A percentile compares a stretch with the other conserved stretches of the same genome.
phyloP scores from a whole-genome alignment of 1,139 yeast species.

The Geotrichum fermentans region DNA sequence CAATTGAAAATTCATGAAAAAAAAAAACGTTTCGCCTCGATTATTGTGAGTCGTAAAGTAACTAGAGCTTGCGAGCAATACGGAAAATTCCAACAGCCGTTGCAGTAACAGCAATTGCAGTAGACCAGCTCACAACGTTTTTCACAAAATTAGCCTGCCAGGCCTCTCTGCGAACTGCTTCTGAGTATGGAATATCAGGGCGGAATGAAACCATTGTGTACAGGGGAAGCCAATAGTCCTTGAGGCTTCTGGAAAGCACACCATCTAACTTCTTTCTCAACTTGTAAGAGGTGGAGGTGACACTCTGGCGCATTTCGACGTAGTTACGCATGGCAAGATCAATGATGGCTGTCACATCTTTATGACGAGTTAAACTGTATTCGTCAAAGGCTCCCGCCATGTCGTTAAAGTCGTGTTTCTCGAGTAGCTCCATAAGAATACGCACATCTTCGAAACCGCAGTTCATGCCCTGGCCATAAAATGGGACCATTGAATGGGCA shows the following conservation, averaged over 20 bases:
- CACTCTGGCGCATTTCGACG: slow-evolving; percentile 82
- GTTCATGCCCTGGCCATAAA: slow-evolving; percentile 96
- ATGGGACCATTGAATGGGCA: slow-evolving; percentile 95
- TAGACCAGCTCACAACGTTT: slow-evolving; percentile 16
- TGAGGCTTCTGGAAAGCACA: slow-evolving; percentile 51
- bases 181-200: slow-evolving; percentile 71
- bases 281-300: slow-evolving; percentile 58
- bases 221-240: slow-evolving; percentile 73
- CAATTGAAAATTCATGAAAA: neutral
- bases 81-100: slow-evolving; percentile 8
- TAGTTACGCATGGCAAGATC: slow-evolving; percentile 77
- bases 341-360: slow-evolving; percentile 69
- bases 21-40: neutral
- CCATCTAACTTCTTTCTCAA: slow-evolving; percentile 66
- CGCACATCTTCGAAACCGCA: slow-evolving; percentile 91
- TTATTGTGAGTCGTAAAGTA: neutral
- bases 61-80: slow-evolving; percentile 16
- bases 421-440: slow-evolving; percentile 55
- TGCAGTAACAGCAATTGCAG: slow-evolving; percentile 12
- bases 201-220: slow-evolving; percentile 92
- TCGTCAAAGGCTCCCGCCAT: slow-evolving; percentile 50
- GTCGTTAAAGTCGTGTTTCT: slow-evolving; percentile 40
- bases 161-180: slow-evolving; percentile 58
- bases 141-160: slow-evolving; percentile 37
- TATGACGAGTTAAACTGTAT: slow-evolving; percentile 55